Percentiles rank a stretch among this genome's conserved stretches.
Evolutionary conservation across 441 rosid genomes (phyloP).

Genomic region (Populus tomentosa): DNA sequence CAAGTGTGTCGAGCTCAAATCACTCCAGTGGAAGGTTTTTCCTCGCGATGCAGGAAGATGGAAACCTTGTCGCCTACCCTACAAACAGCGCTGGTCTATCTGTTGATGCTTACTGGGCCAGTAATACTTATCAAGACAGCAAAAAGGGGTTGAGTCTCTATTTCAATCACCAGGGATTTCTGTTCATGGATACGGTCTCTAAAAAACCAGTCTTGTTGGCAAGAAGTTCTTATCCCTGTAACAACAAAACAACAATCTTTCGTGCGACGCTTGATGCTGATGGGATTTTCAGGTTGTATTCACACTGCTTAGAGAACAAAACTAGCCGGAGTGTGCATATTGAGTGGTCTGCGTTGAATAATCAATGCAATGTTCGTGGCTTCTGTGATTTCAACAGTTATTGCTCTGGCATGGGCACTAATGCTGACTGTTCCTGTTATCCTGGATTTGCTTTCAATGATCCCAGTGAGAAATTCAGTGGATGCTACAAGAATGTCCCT

Average conservation of each 20-base stretch:
- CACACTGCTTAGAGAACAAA: constrained; percentile 9
- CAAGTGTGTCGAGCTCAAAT: constrained; percentile 5
- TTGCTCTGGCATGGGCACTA: background rate
- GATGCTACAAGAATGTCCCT: constrained; percentile 7
- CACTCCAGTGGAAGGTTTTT: constrained; percentile 12
- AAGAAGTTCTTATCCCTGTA: background rate
- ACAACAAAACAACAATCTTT: background rate
- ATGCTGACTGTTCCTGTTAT: constrained; percentile 12
- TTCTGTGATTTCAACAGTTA: constrained; percentile 24
- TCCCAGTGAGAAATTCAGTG: background rate
- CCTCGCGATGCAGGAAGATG: background rate
- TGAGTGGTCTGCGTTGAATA: background rate
- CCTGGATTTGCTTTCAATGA: constrained; percentile 6
- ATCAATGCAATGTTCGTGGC: constrained; percentile 1
- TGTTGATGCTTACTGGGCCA: background rate
- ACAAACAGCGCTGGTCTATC: background rate
- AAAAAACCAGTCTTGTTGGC: background rate
- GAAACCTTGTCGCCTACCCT: constrained; percentile 18
- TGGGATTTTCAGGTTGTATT: constrained; percentile 22
- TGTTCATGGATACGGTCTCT: background rate
- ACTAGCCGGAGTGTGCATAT: background rate
- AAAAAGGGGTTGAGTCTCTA: background rate
- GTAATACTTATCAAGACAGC: accelerated
- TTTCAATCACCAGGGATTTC: background rate
- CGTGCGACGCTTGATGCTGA: constrained; percentile 23